phyloP scores from a whole-genome alignment of 1,284 basidiomycete species.

The Thecaphora thlaspeos region DNA sequence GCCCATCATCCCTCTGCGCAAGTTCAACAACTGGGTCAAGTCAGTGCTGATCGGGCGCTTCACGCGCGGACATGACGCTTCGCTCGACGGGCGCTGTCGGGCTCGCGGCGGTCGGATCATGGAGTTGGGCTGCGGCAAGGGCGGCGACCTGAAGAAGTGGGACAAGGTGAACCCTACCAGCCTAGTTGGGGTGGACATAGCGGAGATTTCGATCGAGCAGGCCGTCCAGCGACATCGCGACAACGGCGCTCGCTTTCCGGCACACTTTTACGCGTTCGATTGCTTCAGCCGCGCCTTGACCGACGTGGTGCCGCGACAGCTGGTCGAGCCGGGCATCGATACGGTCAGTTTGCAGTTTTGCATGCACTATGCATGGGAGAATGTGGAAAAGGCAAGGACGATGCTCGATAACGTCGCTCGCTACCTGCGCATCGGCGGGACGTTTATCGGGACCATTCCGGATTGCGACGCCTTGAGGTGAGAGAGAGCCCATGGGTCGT shows the following conservation, averaged over 20 bases:
- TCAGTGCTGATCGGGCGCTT: slow-evolving; percentile 39
- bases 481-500: too few relatives aligned
- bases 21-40: slow-evolving; percentile 86
- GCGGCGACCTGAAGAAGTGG: slow-evolving; percentile 97
- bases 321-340: slow-evolving; percentile 71
- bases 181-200: slow-evolving; percentile 85
- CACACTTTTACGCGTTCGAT: slow-evolving; percentile 81
- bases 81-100: slow-evolving; percentile 15
- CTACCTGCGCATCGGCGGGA: slow-evolving; percentile 77
- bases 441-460: slow-evolving; percentile 92
- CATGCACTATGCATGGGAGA: slow-evolving; percentile 99
- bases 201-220: slow-evolving; percentile 84
- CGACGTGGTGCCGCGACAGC: slow-evolving; percentile 68
- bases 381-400: slow-evolving; percentile 74
- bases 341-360: slow-evolving; percentile 98
- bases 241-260: slow-evolving; percentile 67
- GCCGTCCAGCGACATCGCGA: slow-evolving; percentile 69
- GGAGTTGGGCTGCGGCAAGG: slow-evolving; percentile 96
- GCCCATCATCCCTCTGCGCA: slow-evolving; percentile 92
- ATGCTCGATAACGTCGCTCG: slow-evolving; percentile 90
- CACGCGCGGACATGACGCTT: slow-evolving; percentile 18
- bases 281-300: slow-evolving; percentile 77
- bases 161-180: slow-evolving; percentile 77
- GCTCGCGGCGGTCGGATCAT: slow-evolving; percentile 70
- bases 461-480: slow-evolving; percentile 72